Conservation (phyloP, 2,329 filamentous ascomycete genomes). For the Paraphoma chrysanthemicola region DNA sequence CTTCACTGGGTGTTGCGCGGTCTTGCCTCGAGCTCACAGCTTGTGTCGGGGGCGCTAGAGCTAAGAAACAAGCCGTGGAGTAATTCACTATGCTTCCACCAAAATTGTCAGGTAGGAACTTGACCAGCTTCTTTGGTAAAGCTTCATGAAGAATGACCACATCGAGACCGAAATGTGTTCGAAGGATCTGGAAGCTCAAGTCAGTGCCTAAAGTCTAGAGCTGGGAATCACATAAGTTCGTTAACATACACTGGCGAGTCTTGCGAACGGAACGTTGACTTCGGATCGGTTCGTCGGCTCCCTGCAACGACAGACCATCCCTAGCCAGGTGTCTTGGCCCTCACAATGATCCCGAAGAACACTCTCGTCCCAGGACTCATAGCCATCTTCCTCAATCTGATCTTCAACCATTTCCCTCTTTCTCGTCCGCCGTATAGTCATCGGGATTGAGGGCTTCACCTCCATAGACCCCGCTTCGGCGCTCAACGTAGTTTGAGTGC, state of each 20-base stretch:
- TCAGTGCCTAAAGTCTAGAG: too few relatives aligned
- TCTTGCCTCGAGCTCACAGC: neutral
- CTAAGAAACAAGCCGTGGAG: neutral
- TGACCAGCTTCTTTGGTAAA: neutral
- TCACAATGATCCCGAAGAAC: too few relatives aligned
- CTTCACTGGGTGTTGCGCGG: neutral
- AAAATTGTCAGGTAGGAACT: neutral
- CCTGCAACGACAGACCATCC: neutral
- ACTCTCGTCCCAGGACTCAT: neutral
- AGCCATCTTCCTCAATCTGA: neutral
- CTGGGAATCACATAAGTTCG: neutral
- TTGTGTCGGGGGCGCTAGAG: neutral
- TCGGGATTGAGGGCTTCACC: neutral
- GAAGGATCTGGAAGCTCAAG: slow-evolving; percentile 1
- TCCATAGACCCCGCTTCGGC: neutral
- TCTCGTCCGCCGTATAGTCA: neutral
- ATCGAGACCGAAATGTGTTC: slow-evolving; percentile 8
- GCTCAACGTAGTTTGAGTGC: neutral
- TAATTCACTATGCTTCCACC: neutral
- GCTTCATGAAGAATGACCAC: slow-evolving; percentile 9
- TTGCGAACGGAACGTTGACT: neutral
- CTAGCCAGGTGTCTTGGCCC: neutral
- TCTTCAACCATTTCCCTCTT: neutral
- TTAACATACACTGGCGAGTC: neutral
- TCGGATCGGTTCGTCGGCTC: neutral